Conservation (phyloP, 2,329 filamentous ascomycete genomes). For the Ophiostoma perfectum region DNA sequence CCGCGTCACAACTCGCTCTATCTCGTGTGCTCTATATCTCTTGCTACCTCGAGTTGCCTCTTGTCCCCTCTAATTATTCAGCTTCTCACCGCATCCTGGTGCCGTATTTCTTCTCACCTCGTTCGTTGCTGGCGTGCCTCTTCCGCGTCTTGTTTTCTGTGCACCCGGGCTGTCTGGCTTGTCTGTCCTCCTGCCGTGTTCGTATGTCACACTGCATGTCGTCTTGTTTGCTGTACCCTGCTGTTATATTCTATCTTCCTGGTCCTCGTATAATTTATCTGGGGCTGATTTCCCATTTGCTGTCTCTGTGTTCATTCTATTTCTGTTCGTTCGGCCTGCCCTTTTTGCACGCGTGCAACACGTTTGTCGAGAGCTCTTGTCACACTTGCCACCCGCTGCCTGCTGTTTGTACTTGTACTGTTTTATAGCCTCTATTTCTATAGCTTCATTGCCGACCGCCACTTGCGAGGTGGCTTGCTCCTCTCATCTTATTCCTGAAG, state of each 20-base stretch:
- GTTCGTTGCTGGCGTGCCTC: neutral
- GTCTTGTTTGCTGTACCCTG: constrained; percentile 5
- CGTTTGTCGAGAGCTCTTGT: constrained; percentile 5
- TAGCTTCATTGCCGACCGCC: neutral
- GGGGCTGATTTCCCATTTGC: neutral
- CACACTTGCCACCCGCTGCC: neutral
- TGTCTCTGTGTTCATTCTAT: neutral
- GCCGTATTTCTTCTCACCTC: neutral
- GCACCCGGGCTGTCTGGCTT: neutral
- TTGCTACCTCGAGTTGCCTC: neutral
- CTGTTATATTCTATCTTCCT: neutral
- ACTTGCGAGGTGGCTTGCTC: constrained; percentile 18
- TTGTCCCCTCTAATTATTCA: neutral
- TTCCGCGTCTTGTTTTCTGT: neutral
- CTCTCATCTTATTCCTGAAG: neutral
- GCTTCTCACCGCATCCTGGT: constrained; percentile 6
- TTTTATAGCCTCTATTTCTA: neutral
- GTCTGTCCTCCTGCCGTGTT: constrained; percentile 7
- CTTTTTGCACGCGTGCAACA: neutral
- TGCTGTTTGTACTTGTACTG: neutral
- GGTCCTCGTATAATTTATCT: neutral
- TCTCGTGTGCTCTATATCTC: neutral
- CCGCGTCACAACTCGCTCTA: neutral
- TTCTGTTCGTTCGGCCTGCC: neutral
- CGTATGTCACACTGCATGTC: constrained; percentile 15